phyloP scores from a whole-genome alignment of 1,284 basidiomycete genomes.

The Phlebopus sp. region DNA sequence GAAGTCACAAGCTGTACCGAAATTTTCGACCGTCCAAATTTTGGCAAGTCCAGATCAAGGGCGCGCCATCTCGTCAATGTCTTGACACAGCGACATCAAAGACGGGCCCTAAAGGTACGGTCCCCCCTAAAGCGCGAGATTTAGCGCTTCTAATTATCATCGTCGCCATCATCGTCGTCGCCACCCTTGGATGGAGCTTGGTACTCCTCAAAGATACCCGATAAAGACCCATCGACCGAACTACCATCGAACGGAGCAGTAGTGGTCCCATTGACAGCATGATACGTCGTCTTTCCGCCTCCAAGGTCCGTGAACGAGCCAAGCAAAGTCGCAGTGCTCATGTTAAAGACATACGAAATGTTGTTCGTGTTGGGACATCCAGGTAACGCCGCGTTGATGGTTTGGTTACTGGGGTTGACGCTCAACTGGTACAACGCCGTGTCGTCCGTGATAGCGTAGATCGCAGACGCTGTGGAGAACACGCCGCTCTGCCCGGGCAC shows the following conservation, averaged over 20 bases:
- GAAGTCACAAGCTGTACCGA: too few species aligned
- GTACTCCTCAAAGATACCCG: constrained; percentile 11
- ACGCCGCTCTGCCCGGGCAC: not conserved
- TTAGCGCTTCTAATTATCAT: too few species aligned
- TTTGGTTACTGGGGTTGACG: not conserved
- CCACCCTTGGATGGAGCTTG: not conserved
- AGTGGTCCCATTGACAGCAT: constrained; percentile 9
- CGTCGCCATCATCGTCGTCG: too few species aligned
- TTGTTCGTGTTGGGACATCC: constrained; percentile 6
- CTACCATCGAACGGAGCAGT: constrained; percentile 3
- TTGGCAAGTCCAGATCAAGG: too few species aligned
- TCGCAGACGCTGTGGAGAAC: constrained; percentile 9
- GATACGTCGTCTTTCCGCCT: constrained; percentile 13
- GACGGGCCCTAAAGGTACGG: too few species aligned
- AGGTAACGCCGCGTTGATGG: constrained; percentile 6
- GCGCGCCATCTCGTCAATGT: too few species aligned
- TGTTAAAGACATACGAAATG: constrained; percentile 9
- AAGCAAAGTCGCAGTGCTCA: not conserved
- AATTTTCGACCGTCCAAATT: too few species aligned
- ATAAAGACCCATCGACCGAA: not conserved
- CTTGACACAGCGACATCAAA: too few species aligned
- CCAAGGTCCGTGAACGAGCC: constrained; percentile 11
- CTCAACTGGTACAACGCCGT: constrained; percentile 3
- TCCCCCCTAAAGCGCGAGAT: too few species aligned
- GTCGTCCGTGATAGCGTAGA: constrained; percentile 13